phyloP scores from a whole-genome alignment of 176 grass and related monocot species.

The Oryza glumipatula region DNA sequence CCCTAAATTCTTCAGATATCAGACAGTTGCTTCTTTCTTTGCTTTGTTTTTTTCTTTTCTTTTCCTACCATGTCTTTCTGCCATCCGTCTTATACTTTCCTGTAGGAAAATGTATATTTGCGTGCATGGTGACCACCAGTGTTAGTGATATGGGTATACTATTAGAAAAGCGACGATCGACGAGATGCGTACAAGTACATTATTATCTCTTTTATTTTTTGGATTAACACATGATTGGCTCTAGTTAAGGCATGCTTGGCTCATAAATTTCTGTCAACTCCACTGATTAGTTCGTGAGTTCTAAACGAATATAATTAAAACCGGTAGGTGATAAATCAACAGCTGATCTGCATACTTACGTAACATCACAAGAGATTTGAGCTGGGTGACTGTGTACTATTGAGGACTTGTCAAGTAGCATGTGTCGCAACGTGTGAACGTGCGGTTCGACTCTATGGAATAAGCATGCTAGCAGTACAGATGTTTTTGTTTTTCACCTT shows the following conservation, averaged over 20 bases:
- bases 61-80: slow-evolving; percentile 8
- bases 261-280: neutral
- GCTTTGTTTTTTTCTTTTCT: neutral
- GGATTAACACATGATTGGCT: neutral
- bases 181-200: neutral
- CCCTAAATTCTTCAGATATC: slow-evolving; percentile 2
- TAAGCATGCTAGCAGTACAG: neutral
- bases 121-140: neutral
- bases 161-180: neutral
- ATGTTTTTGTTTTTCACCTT: neutral
- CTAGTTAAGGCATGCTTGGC: neutral
- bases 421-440: neutral
- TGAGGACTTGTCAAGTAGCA: neutral
- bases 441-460: neutral
- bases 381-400: neutral
- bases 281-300: neutral
- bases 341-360: neutral
- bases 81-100: neutral
- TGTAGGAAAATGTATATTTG: neutral
- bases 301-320: neutral
- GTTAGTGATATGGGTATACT: neutral
- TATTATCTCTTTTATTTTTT: neutral
- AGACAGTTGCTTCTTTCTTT: neutral
- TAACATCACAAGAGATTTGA: neutral
- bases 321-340: neutral